Percentiles rank a stretch among this genome's conserved stretches.
Conservation (phyloP, 2,329 filamentous ascomycete species). For the Colletotrichum tropicale region DNA sequence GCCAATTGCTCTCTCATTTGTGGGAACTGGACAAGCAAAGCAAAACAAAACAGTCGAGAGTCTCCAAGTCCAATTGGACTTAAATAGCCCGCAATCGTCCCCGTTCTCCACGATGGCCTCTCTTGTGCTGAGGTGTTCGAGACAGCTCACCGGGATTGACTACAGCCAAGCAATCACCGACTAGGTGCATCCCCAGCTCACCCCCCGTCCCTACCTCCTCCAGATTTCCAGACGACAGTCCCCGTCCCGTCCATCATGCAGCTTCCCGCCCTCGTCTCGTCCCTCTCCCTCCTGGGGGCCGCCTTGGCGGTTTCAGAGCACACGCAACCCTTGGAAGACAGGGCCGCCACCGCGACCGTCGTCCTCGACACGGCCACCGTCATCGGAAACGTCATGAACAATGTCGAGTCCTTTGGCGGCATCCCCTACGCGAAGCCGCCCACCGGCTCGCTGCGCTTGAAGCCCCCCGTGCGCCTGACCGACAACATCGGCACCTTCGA, state of each 20-base stretch:
- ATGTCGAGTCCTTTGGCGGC: conserved; percentile 63
- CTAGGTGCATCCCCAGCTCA: neutral
- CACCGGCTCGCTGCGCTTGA: conserved; percentile 60
- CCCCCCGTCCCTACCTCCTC: neutral
- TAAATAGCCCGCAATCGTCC: neutral
- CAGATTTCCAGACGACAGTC: neutral
- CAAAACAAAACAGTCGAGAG: neutral
- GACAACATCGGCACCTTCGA: conserved; percentile 54
- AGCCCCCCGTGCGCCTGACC: conserved; percentile 58
- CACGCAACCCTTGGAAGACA: conserved; percentile 6
- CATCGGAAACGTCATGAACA: conserved; percentile 23
- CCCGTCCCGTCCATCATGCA: neutral
- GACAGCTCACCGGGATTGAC: neutral
- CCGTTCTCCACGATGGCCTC: neutral
- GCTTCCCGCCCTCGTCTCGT: conserved; percentile 7
- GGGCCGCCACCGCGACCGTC: conserved; percentile 18
- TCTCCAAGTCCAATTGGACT: neutral
- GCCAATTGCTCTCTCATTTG: neutral
- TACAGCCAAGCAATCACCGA: neutral
- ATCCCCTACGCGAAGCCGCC: conserved; percentile 70
- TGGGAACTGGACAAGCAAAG: neutral
- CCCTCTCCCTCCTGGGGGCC: conserved; percentile 5
- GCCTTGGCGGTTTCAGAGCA: conserved; percentile 2
- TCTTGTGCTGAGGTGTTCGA: neutral
- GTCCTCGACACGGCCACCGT: conserved; percentile 24